phyloP scores from a whole-genome alignment of 106 monocot genomes.

The Alisma plantagoaquatica region DNA sequence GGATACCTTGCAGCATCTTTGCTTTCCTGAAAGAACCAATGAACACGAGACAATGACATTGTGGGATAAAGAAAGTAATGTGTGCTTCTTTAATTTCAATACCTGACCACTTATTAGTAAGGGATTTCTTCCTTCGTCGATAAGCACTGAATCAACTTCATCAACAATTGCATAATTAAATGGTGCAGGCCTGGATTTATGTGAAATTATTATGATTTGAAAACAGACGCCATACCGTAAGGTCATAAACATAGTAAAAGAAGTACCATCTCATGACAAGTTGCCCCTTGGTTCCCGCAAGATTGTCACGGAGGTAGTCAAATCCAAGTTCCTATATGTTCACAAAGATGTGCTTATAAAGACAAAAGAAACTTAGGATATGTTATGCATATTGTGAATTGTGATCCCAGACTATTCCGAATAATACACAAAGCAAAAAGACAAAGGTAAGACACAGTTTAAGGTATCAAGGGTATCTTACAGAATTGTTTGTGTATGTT shows the following conservation, averaged over 20 bases:
- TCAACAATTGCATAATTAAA: slow-evolving; percentile 98
- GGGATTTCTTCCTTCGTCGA: slow-evolving; percentile 98
- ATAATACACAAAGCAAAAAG: not conserved
- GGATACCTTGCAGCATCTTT: slow-evolving; percentile 93
- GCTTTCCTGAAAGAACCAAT: slow-evolving; percentile 48
- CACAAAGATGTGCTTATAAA: no score
- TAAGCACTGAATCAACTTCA: slow-evolving; percentile 98
- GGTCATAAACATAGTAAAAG: not conserved
- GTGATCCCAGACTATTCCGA: no score
- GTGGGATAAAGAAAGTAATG: not conserved
- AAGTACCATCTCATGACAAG: slow-evolving; percentile 99
- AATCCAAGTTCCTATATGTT: slow-evolving; percentile 84
- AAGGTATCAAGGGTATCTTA: slow-evolving; percentile 15
- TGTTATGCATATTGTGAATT: not conserved
- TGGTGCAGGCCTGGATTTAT: slow-evolving; percentile 60
- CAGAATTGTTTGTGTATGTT: slow-evolving; percentile 97
- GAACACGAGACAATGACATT: not conserved
- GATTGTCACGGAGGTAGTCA: slow-evolving; percentile 96
- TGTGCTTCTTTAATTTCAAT: slow-evolving; percentile 3
- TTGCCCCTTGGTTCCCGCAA: slow-evolving; percentile 60
- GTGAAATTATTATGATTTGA: not conserved
- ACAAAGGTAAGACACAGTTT: not conserved
- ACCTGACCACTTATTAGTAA: slow-evolving; percentile 98
- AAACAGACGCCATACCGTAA: not conserved
- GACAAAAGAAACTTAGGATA: no score